These are phyloP conservation scores for Psilocybe cyanescens DNA, from an alignment of 768 basidiomycete genomes.

Conservation along the genomic window DNA sequence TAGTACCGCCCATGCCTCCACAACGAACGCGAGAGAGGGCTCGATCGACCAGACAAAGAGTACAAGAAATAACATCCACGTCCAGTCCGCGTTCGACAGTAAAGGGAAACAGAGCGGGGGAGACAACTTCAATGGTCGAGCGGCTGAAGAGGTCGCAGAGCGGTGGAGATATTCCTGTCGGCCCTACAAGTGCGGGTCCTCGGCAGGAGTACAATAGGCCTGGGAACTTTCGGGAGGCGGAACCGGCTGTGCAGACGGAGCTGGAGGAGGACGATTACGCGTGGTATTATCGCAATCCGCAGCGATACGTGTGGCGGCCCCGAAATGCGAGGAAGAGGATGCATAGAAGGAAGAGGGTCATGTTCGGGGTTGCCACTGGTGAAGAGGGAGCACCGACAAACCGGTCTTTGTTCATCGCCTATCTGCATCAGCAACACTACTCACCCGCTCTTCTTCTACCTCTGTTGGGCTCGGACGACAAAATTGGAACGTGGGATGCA, in stretches of 20 bases:
- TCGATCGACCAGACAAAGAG: neutral
- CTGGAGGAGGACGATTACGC: slow-evolving; percentile 26
- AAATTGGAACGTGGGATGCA: too few relatives aligned
- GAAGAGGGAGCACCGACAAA: slow-evolving; percentile 13
- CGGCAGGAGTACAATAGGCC: neutral
- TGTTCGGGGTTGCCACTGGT: slow-evolving; percentile 3
- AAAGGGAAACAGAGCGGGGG: neutral
- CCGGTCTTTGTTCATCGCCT: slow-evolving; percentile 14
- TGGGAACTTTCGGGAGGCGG: slow-evolving; percentile 5
- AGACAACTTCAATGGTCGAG: neutral
- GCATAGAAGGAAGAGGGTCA: neutral
- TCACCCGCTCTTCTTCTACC: neutral
- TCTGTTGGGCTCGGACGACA: neutral
- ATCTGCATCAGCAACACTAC: slow-evolving; percentile 14
- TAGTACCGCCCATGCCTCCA: neutral
- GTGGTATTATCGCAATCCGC: slow-evolving; percentile 26
- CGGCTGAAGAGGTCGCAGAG: neutral
- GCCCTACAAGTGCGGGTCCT: neutral
- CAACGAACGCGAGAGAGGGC: neutral
- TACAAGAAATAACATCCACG: neutral
- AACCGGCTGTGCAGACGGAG: slow-evolving; percentile 9
- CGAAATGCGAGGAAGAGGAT: slow-evolving; percentile 8
- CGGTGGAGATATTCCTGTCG: neutral
- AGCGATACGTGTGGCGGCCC: slow-evolving; percentile 22
- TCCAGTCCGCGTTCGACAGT: neutral